These are phyloP conservation scores for Aquilaria sinensis DNA, from an alignment of 345 rosid species.

Conservation along the genomic window DNA sequence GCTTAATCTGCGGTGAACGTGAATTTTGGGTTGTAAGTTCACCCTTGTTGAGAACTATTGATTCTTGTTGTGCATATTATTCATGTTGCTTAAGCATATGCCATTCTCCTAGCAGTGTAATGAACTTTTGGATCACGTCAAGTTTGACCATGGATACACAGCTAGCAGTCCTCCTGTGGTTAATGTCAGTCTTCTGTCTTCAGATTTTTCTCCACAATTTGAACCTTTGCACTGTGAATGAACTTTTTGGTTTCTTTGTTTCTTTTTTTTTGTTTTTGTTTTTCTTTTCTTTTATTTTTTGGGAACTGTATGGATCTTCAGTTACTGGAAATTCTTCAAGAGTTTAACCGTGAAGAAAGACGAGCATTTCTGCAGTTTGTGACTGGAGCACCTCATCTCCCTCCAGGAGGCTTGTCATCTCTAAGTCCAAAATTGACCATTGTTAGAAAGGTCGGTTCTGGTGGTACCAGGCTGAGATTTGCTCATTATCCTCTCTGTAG, in stretches of 20 bases:
- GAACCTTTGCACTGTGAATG: no score
- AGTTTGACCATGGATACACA: constrained; percentile 98
- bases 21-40: constrained; percentile 59
- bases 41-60: constrained; percentile 13
- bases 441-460: constrained; percentile 66
- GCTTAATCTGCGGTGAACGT: constrained; percentile 79
- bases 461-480: neutral
- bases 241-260: neutral
- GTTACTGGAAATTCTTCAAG: constrained; percentile 76
- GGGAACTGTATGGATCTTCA: constrained; percentile 22
- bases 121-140: constrained; percentile 82
- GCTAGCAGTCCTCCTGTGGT: constrained; percentile 82
- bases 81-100: constrained; percentile 4
- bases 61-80: neutral
- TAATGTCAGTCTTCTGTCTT: constrained; percentile 37
- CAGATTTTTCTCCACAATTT: neutral
- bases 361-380: constrained; percentile 91
- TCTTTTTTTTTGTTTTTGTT: neutral
- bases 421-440: constrained; percentile 87
- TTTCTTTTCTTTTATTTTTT: constrained; percentile 10
- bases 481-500: neutral
- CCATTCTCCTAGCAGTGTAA: constrained; percentile 39
- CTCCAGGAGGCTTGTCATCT: constrained; percentile 90
- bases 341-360: constrained; percentile 51
- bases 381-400: constrained; percentile 93